phyloP scores from a whole-genome alignment of 2,329 filamentous ascomycete genomes.

The Ophiostoma quercus region DNA sequence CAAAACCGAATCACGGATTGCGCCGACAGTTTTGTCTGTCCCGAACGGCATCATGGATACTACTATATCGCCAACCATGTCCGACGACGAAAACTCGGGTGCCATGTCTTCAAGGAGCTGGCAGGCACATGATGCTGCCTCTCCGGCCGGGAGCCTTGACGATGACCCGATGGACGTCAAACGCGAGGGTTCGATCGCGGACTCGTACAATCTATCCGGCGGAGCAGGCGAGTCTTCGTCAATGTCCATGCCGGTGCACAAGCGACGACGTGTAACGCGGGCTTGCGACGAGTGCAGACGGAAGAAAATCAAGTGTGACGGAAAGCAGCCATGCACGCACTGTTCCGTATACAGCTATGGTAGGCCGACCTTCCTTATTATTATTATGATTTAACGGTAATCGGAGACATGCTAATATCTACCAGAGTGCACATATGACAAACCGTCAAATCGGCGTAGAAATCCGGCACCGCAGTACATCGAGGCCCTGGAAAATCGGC shows the following conservation, averaged over 20 bases:
- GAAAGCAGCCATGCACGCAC: conserved; percentile 85
- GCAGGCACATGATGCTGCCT: conserved; percentile 21
- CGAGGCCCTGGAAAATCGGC: conserved; percentile 75
- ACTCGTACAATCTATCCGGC: conserved; percentile 15
- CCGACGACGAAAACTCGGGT: conserved; percentile 23
- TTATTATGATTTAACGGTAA: not conserved
- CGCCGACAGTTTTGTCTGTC: not conserved
- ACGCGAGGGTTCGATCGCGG: conserved; percentile 18
- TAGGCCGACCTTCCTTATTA: not conserved
- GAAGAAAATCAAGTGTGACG: conserved; percentile 85
- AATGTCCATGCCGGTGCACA: conserved; percentile 56
- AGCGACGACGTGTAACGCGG: conserved; percentile 70
- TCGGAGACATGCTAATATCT: not conserved
- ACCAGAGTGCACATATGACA: conserved; percentile 88
- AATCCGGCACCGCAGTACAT: conserved; percentile 92
- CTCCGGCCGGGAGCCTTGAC: conserved; percentile 20
- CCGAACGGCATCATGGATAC: conserved; percentile 18
- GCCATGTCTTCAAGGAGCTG: conserved; percentile 23
- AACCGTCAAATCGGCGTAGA: conserved; percentile 83
- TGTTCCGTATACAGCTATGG: conserved; percentile 98
- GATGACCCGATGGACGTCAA: conserved; percentile 22
- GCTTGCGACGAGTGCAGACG: conserved; percentile 78
- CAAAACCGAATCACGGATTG: not conserved
- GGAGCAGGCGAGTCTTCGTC: conserved; percentile 35
- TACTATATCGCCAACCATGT: conserved; percentile 21